Base-by-base conservation (phyloP, 2,329 filamentous ascomycete genomes). In the Ceratocystis ficicola region DNA sequence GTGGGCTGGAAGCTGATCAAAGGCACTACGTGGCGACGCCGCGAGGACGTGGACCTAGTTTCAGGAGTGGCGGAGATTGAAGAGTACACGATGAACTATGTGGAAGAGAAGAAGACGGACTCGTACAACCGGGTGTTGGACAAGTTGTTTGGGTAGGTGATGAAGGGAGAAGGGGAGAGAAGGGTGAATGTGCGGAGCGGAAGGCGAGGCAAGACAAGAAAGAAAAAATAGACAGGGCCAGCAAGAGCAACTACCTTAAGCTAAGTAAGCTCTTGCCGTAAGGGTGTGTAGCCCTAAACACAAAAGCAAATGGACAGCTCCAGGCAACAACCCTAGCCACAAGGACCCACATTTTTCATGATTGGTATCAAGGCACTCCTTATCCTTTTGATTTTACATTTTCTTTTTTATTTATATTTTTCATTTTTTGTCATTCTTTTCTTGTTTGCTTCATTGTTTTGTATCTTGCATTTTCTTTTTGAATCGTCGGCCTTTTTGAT, bases 1-100 rank as follows among this genome's bases (percentile, higher is more conserved):
- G 52, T 86, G 2, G 83, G 82, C 5, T 93, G 87, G 85, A 94
- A 93, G 74, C 36, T 89, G 5, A 70, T 85, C 66, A 85, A 88
- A 73, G 81, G 78, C 72, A 89, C 87, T 0, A 82, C 79, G 64
- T 79, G 63, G 63, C 25, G 28, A 17, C 44, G 44, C 1, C 77
- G 84, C 0, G 74, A 80, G 15, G 82, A 89, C 64, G 81, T 86
- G 0, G 86, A 90, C 72, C 74, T 90, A 30, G 73, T 78, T 12
- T 80, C 81, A 63, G 85, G 86, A 68, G 71, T 88, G 17, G 83
- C 82, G 0, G 84, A 84, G 69, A 83, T 90, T 68, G 86, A 87
- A 60, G 84, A 86, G 68, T 89, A 90, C 70, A 82, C 84, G 65
- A 77, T 77, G 46, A 84, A 81, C 59, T 89, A 80, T 71, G 76